Percentiles rank a stretch among this genome's conserved stretches.
Evolutionary conservation across 345 rosid species (phyloP).

Genomic region (Bruguiera gymnorhiza): DNA sequence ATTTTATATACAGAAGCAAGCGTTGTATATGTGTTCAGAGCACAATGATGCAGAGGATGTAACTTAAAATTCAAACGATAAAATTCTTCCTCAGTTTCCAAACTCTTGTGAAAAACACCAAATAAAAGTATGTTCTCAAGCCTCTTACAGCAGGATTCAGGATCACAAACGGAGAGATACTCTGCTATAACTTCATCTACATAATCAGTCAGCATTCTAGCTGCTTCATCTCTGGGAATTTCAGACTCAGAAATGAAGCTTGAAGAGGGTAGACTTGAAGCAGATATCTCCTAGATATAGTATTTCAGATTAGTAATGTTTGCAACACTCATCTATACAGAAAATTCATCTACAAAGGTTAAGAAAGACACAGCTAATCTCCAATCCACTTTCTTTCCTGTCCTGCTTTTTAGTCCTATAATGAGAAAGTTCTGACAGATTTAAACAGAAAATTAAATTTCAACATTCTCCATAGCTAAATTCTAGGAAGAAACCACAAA

Average conservation of each 20-base stretch:
- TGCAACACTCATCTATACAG: not conserved
- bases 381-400: too few species aligned
- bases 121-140: conserved; percentile 51
- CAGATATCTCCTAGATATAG: conserved; percentile 45
- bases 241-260: conserved; percentile 21
- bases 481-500: too few species aligned
- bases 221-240: conserved; percentile 34
- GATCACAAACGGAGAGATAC: conserved; percentile 49
- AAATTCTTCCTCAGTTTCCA: conserved; percentile 17
- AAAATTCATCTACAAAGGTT: not conserved
- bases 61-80: conserved; percentile 32
- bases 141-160: conserved; percentile 57
- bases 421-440: too few species aligned
- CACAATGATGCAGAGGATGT: conserved; percentile 58
- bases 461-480: too few species aligned
- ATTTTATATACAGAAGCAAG: conserved; percentile 68
- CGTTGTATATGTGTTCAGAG: conserved; percentile 57
- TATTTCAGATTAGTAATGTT: conserved; percentile 10
- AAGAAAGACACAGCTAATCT: not conserved
- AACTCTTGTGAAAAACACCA: conserved; percentile 33
- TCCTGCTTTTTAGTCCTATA: too few species aligned
- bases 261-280: conserved; percentile 19
- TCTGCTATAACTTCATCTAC: conserved; percentile 49
- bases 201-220: conserved; percentile 34
- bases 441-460: too few species aligned